Evolutionary conservation across 2,329 filamentous ascomycete species (phyloP).

Genomic region (Trichoderma endophyticum): DNA sequence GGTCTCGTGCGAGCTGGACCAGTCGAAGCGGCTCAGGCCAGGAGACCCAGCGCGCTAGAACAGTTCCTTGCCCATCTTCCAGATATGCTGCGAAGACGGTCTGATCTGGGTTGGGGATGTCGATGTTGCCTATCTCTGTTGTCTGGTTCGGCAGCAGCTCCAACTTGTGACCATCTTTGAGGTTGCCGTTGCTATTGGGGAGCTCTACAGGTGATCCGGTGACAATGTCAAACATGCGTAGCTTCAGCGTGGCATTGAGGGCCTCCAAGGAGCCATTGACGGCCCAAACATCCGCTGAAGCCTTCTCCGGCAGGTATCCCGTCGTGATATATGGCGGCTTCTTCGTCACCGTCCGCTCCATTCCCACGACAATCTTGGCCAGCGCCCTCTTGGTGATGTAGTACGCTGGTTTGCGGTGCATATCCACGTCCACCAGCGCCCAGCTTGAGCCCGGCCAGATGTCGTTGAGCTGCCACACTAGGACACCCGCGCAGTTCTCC

Average conservation of each 20-base stretch:
- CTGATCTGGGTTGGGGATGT: neutral
- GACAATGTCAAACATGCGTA: neutral
- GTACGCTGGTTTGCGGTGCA: too few species aligned
- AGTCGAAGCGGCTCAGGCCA: neutral
- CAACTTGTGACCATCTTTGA: neutral
- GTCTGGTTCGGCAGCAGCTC: neutral
- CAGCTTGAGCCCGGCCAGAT: neutral
- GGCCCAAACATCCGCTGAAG: neutral
- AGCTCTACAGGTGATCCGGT: neutral
- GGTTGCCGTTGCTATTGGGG: neutral
- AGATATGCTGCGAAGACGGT: neutral
- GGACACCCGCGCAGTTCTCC: neutral
- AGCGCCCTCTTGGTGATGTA: neutral
- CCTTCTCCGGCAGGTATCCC: neutral
- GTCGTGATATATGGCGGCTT: neutral
- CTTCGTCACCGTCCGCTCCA: neutral
- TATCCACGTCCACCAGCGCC: neutral
- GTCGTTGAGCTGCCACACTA: neutral
- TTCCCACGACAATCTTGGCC: neutral
- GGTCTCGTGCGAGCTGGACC: neutral
- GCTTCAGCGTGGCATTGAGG: neutral
- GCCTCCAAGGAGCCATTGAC: neutral
- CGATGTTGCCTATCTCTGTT: neutral
- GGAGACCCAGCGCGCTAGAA: neutral
- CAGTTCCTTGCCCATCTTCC: neutral